Evolutionary conservation across 331 rosid genomes (phyloP), one percentile per base, ranked within the genome.

Genomic region (Malus hybrid): DNA sequence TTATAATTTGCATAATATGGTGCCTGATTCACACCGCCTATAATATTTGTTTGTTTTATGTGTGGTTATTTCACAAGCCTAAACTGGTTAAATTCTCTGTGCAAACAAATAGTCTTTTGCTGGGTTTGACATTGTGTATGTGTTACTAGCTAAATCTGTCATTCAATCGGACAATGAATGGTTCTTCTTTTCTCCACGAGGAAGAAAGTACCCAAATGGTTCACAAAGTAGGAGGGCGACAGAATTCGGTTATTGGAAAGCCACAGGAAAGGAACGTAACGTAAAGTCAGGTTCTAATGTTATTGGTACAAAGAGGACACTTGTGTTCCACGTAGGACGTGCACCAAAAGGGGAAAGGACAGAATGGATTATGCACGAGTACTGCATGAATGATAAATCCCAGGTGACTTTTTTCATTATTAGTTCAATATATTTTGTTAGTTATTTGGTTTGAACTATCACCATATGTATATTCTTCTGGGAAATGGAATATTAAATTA

Each of bases 331-430:
- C 75, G 46, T 82, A 6, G 99, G 97, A 2, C 99, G 99, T 56
- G 99, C 99, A 6, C 99, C 99, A 0, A 94, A 86, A 85, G 99
- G 97, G 28, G 97, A 94, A 68, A 86, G 99, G 46, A 94, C 99
- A 7, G 97, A 92, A 80, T 94, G 99, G 99, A 92, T 94, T 39
- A 87, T 94, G 97, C 89, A 87, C 4, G 91, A 87, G 28, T 87
- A 87, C 72, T 80, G 82, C 79, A 44, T 82, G 46, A 72, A 30
- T 1, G 87, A 77, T 39, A 85, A 73, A 76, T 70, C 87, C n/a
- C 91, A 87, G 86, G 91, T 87, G 68, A 70, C 15, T 36, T 63
- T 74, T 69, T 48, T 69, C 32, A 66, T 57, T 30, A 60, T 29
- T 52, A 52, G 20, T 22, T 48, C n/a, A 33, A 6, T 46, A 15